phyloP scores from a whole-genome alignment of 495 filamentous ascomycete genomes.

The Lepraria neglecta region DNA sequence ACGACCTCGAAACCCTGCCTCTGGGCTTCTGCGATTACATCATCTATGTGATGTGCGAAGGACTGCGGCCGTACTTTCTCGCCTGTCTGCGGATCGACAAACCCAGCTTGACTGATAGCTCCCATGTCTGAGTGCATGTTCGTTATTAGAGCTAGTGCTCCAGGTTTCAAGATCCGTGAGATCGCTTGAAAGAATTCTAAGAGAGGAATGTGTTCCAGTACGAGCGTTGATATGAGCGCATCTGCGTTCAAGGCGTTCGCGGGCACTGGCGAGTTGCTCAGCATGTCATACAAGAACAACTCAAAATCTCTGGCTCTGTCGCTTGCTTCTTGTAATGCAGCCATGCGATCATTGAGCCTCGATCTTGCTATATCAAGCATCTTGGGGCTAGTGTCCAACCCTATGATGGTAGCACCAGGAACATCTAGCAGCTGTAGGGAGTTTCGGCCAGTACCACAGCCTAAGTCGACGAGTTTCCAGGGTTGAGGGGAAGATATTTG shows the following conservation, averaged over 20 bases:
- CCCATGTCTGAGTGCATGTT: constrained; percentile 75
- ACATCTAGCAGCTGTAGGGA: constrained; percentile 49
- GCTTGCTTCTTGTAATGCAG: not conserved
- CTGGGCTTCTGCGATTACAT: constrained; percentile 51
- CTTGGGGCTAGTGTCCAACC: constrained; percentile 45
- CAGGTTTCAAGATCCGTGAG: constrained; percentile 41
- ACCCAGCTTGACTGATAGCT: constrained; percentile 56
- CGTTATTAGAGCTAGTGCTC: constrained; percentile 55
- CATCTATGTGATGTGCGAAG: constrained; percentile 50
- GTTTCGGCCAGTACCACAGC: constrained; percentile 67
- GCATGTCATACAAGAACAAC: constrained; percentile 32
- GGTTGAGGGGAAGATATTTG: constrained; percentile 29
- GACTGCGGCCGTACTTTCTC: constrained; percentile 58
- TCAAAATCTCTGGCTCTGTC: constrained; percentile 26
- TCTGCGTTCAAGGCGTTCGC: constrained; percentile 31
- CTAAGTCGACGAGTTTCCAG: constrained; percentile 51
- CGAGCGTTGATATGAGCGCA: constrained; percentile 58
- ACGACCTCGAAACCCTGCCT: constrained; percentile 48
- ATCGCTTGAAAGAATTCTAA: constrained; percentile 50
- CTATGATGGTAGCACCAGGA: constrained; percentile 36
- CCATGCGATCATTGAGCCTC: constrained; percentile 24
- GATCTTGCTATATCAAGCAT: constrained; percentile 52
- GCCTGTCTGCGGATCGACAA: constrained; percentile 51
- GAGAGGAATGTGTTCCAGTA: constrained; percentile 62
- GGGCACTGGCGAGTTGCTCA: constrained; percentile 23